A percentile compares a stretch with the other conserved stretches of the same genome.
These are phyloP conservation scores for Acacia melanoxylon DNA, from an alignment of 306 rosid species.

Conservation along the genomic window DNA sequence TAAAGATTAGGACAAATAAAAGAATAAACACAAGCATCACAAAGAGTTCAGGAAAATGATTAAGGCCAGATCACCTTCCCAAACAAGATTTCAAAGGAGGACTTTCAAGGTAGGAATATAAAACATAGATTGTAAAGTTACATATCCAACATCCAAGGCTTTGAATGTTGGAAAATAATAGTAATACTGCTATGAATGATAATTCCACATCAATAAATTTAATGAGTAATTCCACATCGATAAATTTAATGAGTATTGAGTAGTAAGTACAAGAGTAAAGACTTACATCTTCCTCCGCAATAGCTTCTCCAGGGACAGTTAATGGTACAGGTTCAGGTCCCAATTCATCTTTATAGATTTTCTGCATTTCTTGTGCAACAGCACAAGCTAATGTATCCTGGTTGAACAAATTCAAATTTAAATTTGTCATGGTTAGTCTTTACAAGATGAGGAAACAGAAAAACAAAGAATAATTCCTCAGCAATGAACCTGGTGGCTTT, in stretches of 20 bases:
- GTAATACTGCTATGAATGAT: background rate
- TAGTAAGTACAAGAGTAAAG: slow-evolving; percentile 16
- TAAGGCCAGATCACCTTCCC: background rate
- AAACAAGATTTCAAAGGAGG: background rate
- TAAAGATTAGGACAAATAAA: background rate
- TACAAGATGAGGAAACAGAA: slow-evolving; percentile 11
- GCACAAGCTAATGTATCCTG: slow-evolving; percentile 86
- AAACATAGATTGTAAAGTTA: too few species aligned
- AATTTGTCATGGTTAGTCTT: background rate
- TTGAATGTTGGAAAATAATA: background rate
- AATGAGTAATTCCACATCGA: background rate
- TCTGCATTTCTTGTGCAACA: slow-evolving; percentile 91
- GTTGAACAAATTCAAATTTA: slow-evolving; percentile 32
- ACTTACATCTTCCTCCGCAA: slow-evolving; percentile 88
- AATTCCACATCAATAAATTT: background rate
- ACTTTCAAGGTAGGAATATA: background rate
- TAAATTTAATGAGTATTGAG: background rate
- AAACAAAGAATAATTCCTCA: background rate
- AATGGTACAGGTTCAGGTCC: slow-evolving; percentile 92
- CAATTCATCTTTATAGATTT: slow-evolving; percentile 81
- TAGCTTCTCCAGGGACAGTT: slow-evolving; percentile 72
- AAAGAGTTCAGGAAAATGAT: background rate
- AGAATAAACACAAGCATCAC: background rate
- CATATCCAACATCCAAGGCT: background rate
- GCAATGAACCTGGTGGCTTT: slow-evolving; percentile 80